phyloP scores from a whole-genome alignment of 345 rosid species.

The Citrus reticulata region DNA sequence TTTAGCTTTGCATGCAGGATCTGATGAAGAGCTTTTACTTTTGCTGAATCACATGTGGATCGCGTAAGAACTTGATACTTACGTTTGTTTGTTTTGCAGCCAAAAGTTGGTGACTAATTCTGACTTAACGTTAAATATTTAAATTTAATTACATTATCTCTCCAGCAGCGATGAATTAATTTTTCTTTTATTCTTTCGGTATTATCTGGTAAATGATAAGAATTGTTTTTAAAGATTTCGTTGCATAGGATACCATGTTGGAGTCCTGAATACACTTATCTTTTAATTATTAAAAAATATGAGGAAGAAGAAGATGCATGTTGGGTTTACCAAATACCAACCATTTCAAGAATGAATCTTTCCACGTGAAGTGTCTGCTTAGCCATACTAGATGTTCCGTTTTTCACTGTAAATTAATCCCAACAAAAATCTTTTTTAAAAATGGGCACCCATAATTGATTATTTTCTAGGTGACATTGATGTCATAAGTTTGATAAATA shows the following conservation, averaged over 20 bases:
- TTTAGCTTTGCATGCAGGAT: neutral
- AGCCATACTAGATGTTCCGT: neutral
- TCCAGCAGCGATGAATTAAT: too few relatives aligned
- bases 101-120: neutral
- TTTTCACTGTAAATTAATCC: neutral
- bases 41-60: slow-evolving; percentile 3
- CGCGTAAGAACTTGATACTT: neutral
- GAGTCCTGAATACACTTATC: neutral
- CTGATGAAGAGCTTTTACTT: neutral
- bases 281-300: neutral
- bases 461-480: neutral
- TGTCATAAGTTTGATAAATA: too few relatives aligned
- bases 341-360: slow-evolving; percentile 22
- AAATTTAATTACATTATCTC: too few relatives aligned
- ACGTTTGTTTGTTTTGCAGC: neutral
- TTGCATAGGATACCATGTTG: slow-evolving; percentile 8
- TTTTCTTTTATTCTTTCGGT: too few relatives aligned
- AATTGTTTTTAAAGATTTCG: neutral
- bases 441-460: slow-evolving; percentile 17
- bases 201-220: too few relatives aligned
- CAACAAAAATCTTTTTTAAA: neutral
- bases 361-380: slow-evolving; percentile 32
- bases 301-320: neutral
- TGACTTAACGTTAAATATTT: neutral
- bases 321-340: slow-evolving; percentile 29